Evolutionary conservation across 108 stramenopile species (phyloP), one percentile per base, ranked within the genome.

Genomic region (Pseudonitzschia delicatissima): DNA sequence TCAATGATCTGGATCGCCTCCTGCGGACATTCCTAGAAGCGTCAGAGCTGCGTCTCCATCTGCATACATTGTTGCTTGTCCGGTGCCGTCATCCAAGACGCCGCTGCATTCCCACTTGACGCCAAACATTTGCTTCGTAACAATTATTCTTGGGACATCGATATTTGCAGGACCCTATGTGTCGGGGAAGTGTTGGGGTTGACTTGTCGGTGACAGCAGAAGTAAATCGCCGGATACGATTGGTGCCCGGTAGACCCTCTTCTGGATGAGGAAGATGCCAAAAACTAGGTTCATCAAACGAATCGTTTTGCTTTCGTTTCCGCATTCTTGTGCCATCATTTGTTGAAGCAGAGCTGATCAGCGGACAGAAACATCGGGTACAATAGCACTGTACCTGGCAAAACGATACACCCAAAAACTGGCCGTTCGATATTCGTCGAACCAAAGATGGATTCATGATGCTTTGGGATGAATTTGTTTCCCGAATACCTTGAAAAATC

Each of bases 61-160:
- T n/a, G 90, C 88, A 44, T 81, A 87, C 20, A 94, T 35, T 45
- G 86, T 91, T 39, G 86, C 86, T 69, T 90, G 90, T 21, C 90
- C 93, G 42, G 90, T 91, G 6, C 88, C 87, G 64, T 94, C 93
- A 62, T 94, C 90, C 26, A 91, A 57, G 42, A 86, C 63, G 5
- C 85, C 88, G 61, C 85, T 91, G 72, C 90, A 91, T 68, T 94
- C 90, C 93, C 93, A 94, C 62, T 82, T 81, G 20, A 94, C 65
- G 52, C 45, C 78, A 57, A 74, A 76, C 8, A 48, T 57, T 33
- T 67, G 44, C 2, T 31, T 28, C 5, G 64, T n/a, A 49, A 61
- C 79, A 77, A 17, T 71, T 49, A 48, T 79, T 73, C 27, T 55
- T 55, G 12, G 87, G 77, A 71, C 84, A 83, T 5, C 34, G 34